phyloP scores from a whole-genome alignment of 208 protist species.

The Leishmania braziliensis region DNA sequence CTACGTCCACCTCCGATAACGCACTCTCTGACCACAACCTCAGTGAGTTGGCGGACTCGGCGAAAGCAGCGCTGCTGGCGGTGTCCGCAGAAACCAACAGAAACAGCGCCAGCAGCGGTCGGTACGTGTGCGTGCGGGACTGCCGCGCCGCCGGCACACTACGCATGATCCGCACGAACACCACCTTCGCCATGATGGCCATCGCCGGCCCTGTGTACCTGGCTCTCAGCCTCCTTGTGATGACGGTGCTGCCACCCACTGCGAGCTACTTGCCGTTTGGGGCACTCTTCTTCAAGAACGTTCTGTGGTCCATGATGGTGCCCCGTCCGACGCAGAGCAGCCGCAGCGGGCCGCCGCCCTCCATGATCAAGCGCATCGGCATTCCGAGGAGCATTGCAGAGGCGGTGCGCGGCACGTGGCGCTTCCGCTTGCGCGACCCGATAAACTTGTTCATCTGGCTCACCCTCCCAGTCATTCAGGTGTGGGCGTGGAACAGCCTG shows the following conservation, averaged over 20 bases:
- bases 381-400: constrained; percentile 51
- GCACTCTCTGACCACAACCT: background rate
- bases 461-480: constrained; percentile 49
- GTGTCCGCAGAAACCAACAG: background rate
- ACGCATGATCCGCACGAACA: constrained; percentile 41
- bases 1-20: background rate
- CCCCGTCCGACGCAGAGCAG: constrained; percentile 56
- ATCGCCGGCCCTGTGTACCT: constrained; percentile 44
- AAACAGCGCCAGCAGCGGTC: background rate
- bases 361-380: constrained; percentile 26
- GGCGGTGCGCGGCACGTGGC: constrained; percentile 59
- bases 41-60: background rate
- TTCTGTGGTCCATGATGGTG: constrained; percentile 47
- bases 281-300: constrained; percentile 72
- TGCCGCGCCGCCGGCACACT: constrained; percentile 56
- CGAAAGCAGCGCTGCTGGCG: constrained; percentile 10
- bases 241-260: constrained; percentile 52
- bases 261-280: constrained; percentile 49
- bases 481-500: constrained; percentile 51
- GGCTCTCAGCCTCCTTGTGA: constrained; percentile 26
- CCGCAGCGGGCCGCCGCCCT: constrained; percentile 16
- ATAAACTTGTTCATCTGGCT: constrained; percentile 48
- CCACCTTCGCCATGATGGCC: constrained; percentile 49
- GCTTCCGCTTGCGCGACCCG: constrained; percentile 63
- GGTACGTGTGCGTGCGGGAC: constrained; percentile 46